Evolutionary conservation across 805 yeast species (phyloP), one percentile per base, ranked within the genome.

Genomic region (Grigorovia transvaalensis): DNA sequence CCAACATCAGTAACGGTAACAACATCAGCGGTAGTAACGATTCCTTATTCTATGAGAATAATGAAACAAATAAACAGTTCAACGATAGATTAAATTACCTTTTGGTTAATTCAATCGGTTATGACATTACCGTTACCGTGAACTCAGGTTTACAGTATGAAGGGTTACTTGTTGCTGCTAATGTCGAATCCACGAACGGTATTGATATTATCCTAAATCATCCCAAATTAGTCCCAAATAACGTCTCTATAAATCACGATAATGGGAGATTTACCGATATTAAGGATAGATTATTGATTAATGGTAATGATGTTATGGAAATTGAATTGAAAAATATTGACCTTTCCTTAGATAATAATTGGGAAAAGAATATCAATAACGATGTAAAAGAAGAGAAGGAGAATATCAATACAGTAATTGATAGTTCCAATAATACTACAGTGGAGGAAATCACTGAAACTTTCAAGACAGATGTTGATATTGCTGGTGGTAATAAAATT

Each of bases 391-490:
- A 30, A 9, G 42, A 38, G 2, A 38, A 8, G 12, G 15, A 38
- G 4, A 38, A 7, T 15, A n/a, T 7, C 15, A 38, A 38, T 38
- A 15, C 15, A 15, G 17, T 38, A 33, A 33, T 33, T 38, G 15
- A 38, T 13, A 38, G 42, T 8, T 38, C 42, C 42, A 38, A 13
- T 38, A 38, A 38, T 38, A 38, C 42, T 3, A 38, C 42, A 29
- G 42, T 52, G 42, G 33, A 50, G 8, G 53, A 33, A 8, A 49
- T 56, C 5, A 53, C 55, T 8, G 49, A 55, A 40, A 53, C 48
- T 12, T 91, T 91, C 73, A 81, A 79, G 65, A 93, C 96, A 0
- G 99, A 91, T 67, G 70, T 82, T 1, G 98, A 87, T 64, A 91
- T 93, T 50, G 80, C 91, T 5, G 77, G 81, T 6, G 57, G 69